These are phyloP conservation scores for Wallemia mellicola DNA, from an alignment of 1,284 basidiomycete species.

Conservation along the genomic window DNA sequence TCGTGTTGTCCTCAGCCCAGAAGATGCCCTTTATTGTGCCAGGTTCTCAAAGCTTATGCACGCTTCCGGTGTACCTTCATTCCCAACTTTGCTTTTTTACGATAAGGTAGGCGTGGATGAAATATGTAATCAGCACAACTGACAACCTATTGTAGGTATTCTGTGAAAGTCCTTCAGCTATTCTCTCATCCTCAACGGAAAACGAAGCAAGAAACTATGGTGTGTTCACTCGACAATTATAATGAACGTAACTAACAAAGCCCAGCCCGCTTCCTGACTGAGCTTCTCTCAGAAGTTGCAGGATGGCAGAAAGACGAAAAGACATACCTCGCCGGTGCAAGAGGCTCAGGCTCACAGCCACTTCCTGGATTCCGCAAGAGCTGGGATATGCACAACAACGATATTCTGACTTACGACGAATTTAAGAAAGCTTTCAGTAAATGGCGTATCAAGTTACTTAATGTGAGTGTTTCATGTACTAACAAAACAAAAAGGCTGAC, in stretches of 20 bases:
- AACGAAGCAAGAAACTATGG: constrained; percentile 88
- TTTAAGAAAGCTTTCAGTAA: constrained; percentile 7
- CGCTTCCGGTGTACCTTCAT: constrained; percentile 51
- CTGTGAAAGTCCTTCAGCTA: constrained; percentile 46
- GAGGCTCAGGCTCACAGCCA: constrained; percentile 33
- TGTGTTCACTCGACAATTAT: constrained; percentile 12
- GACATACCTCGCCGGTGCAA: constrained; percentile 1
- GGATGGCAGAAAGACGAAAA: constrained; percentile 4
- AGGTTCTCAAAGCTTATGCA: constrained; percentile 72
- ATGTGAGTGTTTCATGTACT: no score
- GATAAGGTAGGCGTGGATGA: constrained; percentile 29
- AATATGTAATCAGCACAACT: constrained; percentile 7
- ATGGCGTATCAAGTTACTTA: constrained; percentile 9
- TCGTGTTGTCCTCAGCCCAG: constrained; percentile 63
- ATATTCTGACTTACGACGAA: constrained; percentile 5
- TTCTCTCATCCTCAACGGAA: constrained; percentile 77
- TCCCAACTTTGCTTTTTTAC: constrained; percentile 58
- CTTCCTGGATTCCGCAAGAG: constrained; percentile 44
- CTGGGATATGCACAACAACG: constrained; percentile 9
- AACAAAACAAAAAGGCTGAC: no score
- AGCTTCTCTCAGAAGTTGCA: constrained; percentile 3
- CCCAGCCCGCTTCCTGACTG: constrained; percentile 7
- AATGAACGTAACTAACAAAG: background rate
- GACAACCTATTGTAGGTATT: no score
- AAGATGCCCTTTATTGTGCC: constrained; percentile 82